phyloP scores from a whole-genome alignment of 148 eudicot genomes.

The Persicaria tinctoria region DNA sequence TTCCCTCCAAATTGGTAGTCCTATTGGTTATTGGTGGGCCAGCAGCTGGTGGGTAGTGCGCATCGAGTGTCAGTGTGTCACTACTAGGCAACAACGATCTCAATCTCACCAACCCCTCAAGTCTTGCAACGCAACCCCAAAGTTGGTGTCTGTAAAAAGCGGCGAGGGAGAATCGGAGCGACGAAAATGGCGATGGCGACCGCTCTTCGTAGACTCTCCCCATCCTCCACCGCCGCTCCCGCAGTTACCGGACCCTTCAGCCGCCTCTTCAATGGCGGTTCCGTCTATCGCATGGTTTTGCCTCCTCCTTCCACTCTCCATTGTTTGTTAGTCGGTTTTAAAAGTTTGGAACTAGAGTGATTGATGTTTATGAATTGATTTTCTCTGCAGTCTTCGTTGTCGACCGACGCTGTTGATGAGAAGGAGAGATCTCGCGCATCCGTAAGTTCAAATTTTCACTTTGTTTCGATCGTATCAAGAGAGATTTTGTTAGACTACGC shows the following conservation, averaged over 20 bases:
- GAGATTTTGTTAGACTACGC: neutral
- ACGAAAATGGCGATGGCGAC: constrained; percentile 64
- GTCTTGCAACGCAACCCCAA: neutral
- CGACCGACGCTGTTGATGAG: constrained; percentile 58
- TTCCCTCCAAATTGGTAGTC: neutral
- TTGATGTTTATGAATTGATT: neutral
- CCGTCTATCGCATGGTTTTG: constrained; percentile 54
- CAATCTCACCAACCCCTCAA: neutral
- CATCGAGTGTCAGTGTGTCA: neutral
- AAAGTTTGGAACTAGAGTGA: neutral
- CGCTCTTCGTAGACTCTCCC: constrained; percentile 72
- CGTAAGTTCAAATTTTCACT: constrained; percentile 31
- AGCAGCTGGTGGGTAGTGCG: neutral
- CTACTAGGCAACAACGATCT: neutral
- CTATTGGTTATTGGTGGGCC: neutral
- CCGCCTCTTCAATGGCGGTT: constrained; percentile 46
- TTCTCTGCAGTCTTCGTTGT: constrained; percentile 44
- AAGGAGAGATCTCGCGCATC: constrained; percentile 63
- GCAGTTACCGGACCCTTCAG: constrained; percentile 38
- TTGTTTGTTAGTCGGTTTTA: neutral
- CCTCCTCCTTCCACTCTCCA: neutral
- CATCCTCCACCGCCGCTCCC: constrained; percentile 22
- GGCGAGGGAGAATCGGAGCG: neutral
- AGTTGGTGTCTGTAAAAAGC: neutral
- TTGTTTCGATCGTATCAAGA: neutral